Evolutionary conservation across 1,139 yeast species (phyloP).

Genomic region (Candida glucosophila): DNA sequence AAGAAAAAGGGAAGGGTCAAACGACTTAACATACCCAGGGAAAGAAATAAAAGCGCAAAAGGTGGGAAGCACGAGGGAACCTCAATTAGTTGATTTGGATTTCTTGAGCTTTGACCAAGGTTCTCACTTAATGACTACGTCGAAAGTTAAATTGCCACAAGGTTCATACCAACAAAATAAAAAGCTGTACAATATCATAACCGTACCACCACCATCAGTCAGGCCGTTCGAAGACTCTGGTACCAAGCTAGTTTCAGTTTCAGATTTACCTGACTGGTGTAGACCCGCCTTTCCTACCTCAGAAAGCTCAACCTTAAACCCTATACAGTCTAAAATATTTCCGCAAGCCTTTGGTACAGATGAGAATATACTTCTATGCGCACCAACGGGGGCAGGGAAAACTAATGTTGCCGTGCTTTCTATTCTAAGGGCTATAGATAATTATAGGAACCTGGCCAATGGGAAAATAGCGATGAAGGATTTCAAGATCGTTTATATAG

Average conservation of each 20-base stretch:
- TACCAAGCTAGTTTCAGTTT: slow-evolving; percentile 48
- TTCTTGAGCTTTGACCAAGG: slow-evolving; percentile 65
- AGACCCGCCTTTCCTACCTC: slow-evolving; percentile 62
- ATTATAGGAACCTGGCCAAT: slow-evolving; percentile 37
- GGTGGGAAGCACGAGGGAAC: slow-evolving; percentile 21
- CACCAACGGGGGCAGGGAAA: slow-evolving; percentile 99
- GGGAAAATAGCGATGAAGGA: slow-evolving; percentile 44
- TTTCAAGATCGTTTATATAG: slow-evolving; percentile 81
- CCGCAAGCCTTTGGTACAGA: slow-evolving; percentile 70
- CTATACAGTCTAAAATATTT: slow-evolving; percentile 76
- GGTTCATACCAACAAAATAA: slow-evolving; percentile 76
- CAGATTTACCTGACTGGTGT: slow-evolving; percentile 76
- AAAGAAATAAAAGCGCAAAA: slow-evolving; percentile 5
- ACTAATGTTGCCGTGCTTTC: slow-evolving; percentile 91
- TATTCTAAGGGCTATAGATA: slow-evolving; percentile 52
- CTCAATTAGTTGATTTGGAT: slow-evolving; percentile 56
- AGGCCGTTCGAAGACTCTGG: slow-evolving; percentile 46
- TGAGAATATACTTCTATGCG: slow-evolving; percentile 74
- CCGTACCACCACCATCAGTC: slow-evolving; percentile 51
- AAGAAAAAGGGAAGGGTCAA: background rate
- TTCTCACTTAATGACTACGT: slow-evolving; percentile 54
- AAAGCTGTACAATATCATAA: slow-evolving; percentile 75
- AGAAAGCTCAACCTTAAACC: slow-evolving; percentile 62
- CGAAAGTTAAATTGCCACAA: slow-evolving; percentile 66
- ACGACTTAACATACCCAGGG: slow-evolving; percentile 2